Percentiles rank a stretch among this genome's conserved stretches.
phyloP scores from a whole-genome alignment of 192 early-diverging fungal species.

The Thamnidium elegans region DNA sequence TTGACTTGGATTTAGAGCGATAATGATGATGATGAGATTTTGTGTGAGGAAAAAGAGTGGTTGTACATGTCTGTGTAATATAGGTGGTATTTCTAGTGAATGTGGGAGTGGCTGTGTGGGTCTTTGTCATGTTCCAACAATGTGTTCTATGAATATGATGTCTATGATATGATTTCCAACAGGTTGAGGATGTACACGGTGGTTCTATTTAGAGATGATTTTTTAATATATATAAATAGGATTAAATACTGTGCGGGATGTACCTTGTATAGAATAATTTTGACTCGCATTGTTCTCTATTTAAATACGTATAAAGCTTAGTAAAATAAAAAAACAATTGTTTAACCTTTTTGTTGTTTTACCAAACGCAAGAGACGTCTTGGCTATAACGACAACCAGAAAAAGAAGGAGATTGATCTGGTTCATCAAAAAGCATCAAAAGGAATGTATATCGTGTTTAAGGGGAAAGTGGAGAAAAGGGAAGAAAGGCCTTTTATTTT shows the following conservation, averaged over 20 bases:
- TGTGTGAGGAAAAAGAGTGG: background rate
- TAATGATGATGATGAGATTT: background rate
- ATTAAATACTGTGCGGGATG: no score
- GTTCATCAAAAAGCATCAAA: conserved; percentile 13
- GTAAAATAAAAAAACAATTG: background rate
- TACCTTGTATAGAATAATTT: conserved; percentile 8
- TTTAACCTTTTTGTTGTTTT: background rate
- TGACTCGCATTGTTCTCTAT: background rate
- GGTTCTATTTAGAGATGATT: no score
- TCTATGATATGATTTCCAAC: no score
- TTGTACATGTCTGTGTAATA: conserved; percentile 3
- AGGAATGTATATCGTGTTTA: conserved; percentile 6
- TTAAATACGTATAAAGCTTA: no score
- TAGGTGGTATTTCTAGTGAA: background rate
- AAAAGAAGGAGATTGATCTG: conserved; percentile 4
- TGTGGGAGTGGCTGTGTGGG: no score
- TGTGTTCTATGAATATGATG: no score
- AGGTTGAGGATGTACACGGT: no score
- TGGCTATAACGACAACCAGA: conserved; percentile 6
- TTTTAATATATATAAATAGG: no score
- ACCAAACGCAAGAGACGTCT: conserved; percentile 2
- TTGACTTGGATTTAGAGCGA: no score
- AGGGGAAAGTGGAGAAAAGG: no score
- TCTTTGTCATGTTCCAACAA: no score
- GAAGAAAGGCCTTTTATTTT: background rate